Base-by-base conservation (phyloP, 2,329 filamentous ascomycete genomes). In the Aspergillus brunneoviolaceus region DNA sequence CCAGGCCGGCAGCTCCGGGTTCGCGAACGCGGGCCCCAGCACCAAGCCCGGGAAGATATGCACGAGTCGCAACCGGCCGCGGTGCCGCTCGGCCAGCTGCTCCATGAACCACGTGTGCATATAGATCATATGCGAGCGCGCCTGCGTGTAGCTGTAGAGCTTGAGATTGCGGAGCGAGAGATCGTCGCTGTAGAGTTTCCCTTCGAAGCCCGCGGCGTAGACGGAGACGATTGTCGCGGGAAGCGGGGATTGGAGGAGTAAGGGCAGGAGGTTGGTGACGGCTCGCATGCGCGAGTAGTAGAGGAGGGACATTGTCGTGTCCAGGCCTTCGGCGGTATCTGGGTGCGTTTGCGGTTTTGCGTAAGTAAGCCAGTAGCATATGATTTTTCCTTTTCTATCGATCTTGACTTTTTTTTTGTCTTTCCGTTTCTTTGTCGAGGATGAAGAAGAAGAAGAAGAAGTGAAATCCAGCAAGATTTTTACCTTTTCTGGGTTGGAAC, bases 41-140 rank as follows among this genome's bases (percentile, higher is more conserved):
- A 59, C 57, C 14, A 59, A 16, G 1, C 57, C 57, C 14, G 57
- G 57, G 29, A 59, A 59, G n/a, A 59, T 59, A n/a, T 59, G 57
- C 2, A 53, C 21, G 7, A 59, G 21, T 7, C 57, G 23, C 11
- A 59, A 51, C 25, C 42, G 49, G 7, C 51, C 57, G 4, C 21
- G 50, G 4, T 59, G 29, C 16, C 49, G 45, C 42, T 55, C 57
- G 4, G 57, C 57, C 42, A 59, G 10, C 1, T 12, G 16, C 16
- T 59, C 57, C 50, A 59, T 42, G 39, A 59, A 59, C 27, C 33
- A 49, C 6, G 51, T 54, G 14, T 59, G 57, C 57, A 59, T 59
- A 31, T 54, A 59, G 14, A 48, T 39, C 57, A 59, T 59, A 29
- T 59, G 57, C 23, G 50, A 59, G 12, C 57, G 50, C 29, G 51